Evolutionary conservation across 768 basidiomycete species (phyloP), one percentile per base, ranked within the genome.

Genomic region (Lactifluus rugatus): DNA sequence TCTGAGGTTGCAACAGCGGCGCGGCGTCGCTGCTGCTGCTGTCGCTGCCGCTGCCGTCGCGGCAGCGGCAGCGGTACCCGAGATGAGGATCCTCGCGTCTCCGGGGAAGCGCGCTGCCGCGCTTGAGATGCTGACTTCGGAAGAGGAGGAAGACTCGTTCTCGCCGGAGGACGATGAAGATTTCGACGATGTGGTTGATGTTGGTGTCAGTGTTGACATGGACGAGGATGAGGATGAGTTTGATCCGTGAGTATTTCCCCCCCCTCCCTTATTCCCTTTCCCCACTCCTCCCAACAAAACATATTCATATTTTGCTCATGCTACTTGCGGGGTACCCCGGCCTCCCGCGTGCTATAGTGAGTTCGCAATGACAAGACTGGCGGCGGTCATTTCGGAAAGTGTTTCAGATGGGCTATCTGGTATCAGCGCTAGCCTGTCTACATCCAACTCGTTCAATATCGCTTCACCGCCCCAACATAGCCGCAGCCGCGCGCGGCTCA

Each of bases 181-280:
- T 19, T 81, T 76, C 52, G 82, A 79, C 23, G 75, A 76, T 52
- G 73, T 76, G 41, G 75, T 73, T 26, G 74, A 73, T 9, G 77
- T 72, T 1, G 73, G 72, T 44, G 81, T 77, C 44, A 78, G 73
- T 54, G 76, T 79, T 70, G 81, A 81, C 63, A 63, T 64, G 2
- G 85, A 84, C 50, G 82, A 73, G 1, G 85, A 89, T 48, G 82
- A 73, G 2, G 85, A 89, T 62, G 87, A 87, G 59, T 90, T 89
- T 62, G 89, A 90, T 66, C 87, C 87, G 87, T 89, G 68, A 66
- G 85, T 74, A 3, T n/a, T 3, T 31, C 19, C 28, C 10, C 34
- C 13, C 34, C 34, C 7, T 31, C 5, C 31, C 31, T 31, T 3
- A 5, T 48, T 48, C 23, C 8, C 37, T 14, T 23, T 5, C 17